These are phyloP conservation scores for Mrakia gelida DNA, from an alignment of 768 basidiomycete species.

Conservation along the genomic window DNA sequence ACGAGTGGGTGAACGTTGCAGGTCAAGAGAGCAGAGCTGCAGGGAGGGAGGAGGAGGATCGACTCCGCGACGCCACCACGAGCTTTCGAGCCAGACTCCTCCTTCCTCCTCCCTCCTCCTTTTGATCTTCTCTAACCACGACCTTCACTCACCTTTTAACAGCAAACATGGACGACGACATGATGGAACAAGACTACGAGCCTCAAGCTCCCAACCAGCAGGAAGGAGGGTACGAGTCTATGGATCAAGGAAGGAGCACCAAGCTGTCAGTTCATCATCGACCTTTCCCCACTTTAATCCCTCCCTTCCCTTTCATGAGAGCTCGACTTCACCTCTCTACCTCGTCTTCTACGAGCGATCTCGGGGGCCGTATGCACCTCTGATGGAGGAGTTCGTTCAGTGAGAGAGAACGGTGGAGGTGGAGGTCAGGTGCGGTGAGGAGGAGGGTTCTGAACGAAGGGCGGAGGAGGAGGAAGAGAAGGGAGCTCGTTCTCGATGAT, in stretches of 20 bases:
- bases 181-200: constrained; percentile 23
- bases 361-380: too few relatives aligned
- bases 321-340: neutral
- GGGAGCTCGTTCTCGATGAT: too few relatives aligned
- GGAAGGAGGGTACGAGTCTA: neutral
- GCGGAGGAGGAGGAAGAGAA: too few relatives aligned
- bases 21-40: neutral
- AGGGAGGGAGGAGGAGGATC: neutral
- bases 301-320: neutral
- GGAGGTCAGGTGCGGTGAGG: too few relatives aligned
- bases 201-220: neutral
- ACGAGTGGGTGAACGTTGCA: neutral
- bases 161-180: constrained; percentile 21
- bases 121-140: neutral
- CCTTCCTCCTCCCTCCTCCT: neutral
- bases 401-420: too few relatives aligned
- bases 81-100: neutral
- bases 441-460: too few relatives aligned
- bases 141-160: too few relatives aligned
- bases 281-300: neutral
- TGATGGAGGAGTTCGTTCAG: too few relatives aligned
- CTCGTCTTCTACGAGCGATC: neutral
- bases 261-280: constrained; percentile 17
- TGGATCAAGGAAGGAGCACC: constrained; percentile 3
- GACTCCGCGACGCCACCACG: too few relatives aligned